Evolutionary conservation across 1,284 basidiomycete species (phyloP), one percentile per base, ranked within the genome.

Genomic region (Malassezia obtusa): DNA sequence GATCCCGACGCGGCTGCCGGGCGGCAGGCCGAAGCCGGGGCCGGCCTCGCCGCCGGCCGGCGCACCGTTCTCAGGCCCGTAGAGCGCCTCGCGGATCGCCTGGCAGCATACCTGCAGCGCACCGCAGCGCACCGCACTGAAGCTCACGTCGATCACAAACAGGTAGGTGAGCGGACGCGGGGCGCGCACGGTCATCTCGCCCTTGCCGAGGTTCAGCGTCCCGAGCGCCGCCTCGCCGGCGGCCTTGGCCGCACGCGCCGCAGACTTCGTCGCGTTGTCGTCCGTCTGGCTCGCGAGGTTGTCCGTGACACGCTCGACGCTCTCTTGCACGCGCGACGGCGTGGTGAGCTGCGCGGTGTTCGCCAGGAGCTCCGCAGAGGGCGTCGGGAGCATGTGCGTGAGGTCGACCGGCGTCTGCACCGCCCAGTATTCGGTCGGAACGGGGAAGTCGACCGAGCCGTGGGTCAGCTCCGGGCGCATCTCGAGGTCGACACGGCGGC

Each of bases 391-490:
- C 47, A 55, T 45, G 21, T 19, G 15, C 15, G 68, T 62, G 3
- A 67, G 64, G 17, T 45, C 41, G 12, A 40, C 25, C 25, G 69
- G 65, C 26, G 66, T 59, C 56, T 74, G 63, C 21, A 82, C 46
- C 81, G 80, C 86, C 87, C 89, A 91, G 74, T 98, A 98, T 52
- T 85, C 83, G 59, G 83, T 79, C 0, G 86, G 81, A 4, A 92
- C 91, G 14, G 79, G 77, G 65, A 96, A 94, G 74, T 98, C 94
- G 55, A 96, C 81, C 0, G 89, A 92, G 9, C 94, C 94, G 71
- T 84, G 84, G 62, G 83, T 84, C 15, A 99, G 78, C 75, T 99
- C 94, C 2, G 87, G 87, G 7, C 90, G 81, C 56, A 86, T 79
- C 25, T 82, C 76, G 62, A 89, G 83, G 74, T 98, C 92, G 44